Evolutionary conservation across 2,329 filamentous ascomycete species (phyloP).

Genomic region (Venturia asperata): DNA sequence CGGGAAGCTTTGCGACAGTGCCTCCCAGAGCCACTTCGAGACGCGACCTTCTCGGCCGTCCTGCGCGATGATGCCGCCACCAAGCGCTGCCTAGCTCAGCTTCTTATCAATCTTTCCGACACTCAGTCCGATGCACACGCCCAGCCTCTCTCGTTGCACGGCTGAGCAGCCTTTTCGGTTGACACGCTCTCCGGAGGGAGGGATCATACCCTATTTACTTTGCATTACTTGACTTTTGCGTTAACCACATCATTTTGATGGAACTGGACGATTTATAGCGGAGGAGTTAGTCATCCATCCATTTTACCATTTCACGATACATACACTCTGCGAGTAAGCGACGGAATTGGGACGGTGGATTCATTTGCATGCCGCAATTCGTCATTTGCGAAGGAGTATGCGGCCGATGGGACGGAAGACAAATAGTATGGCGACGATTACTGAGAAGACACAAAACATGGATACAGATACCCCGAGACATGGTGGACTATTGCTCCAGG

Average conservation of each 20-base stretch:
- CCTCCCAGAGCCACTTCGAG: conserved; percentile 94
- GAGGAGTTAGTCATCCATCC: conserved; percentile 5
- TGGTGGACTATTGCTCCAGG: neutral
- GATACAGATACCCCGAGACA: conserved; percentile 10
- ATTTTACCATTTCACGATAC: conserved; percentile 7
- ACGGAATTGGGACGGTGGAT: neutral
- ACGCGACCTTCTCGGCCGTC: conserved; percentile 94
- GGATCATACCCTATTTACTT: neutral
- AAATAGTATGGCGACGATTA: conserved; percentile 6
- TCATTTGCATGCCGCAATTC: neutral
- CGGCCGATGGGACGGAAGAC: neutral
- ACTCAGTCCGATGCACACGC: conserved; percentile 55
- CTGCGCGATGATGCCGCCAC: conserved; percentile 95
- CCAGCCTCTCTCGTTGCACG: conserved; percentile 9
- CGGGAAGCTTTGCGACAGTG: conserved; percentile 93
- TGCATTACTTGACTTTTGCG: conserved; percentile 1
- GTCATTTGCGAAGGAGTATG: neutral
- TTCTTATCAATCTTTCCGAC: conserved; percentile 92
- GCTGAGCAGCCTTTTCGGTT: neutral
- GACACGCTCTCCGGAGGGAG: neutral
- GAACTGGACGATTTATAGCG: conserved; percentile 4
- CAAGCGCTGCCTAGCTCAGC: conserved; percentile 93
- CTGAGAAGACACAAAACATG: conserved; percentile 1
- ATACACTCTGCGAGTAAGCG: neutral
- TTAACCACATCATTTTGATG: neutral